These are phyloP conservation scores for Cymbopogon citratus DNA, from an alignment of 176 grass and related monocot species.

Conservation along the genomic window DNA sequence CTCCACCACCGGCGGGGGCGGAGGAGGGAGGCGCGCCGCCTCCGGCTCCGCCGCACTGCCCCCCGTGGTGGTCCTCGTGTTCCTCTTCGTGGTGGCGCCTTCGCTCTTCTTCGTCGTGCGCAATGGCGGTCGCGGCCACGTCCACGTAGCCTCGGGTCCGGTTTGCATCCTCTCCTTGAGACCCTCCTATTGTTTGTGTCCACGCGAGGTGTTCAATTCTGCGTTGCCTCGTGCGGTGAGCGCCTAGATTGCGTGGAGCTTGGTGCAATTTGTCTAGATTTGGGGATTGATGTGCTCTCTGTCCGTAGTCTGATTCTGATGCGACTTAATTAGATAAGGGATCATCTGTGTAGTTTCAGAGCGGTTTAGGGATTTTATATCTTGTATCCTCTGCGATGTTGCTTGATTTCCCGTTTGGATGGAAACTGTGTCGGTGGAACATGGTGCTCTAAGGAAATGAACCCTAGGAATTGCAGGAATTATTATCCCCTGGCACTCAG, in stretches of 20 bases:
- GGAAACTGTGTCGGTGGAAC: not conserved
- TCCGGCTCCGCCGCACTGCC: conserved; percentile 27
- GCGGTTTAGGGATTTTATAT: conserved; percentile 12
- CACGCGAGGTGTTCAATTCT: not conserved
- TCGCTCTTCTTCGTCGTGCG: conserved; percentile 49
- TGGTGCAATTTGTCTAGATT: not conserved
- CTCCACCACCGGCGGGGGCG: conserved; percentile 16
- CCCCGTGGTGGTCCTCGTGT: conserved; percentile 53
- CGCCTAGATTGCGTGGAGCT: not conserved
- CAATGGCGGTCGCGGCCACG: conserved; percentile 42
- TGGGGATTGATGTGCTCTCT: not conserved
- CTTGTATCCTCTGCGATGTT: not conserved
- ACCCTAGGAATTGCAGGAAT: not conserved
- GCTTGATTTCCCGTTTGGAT: not conserved
- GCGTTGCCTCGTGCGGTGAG: not conserved
- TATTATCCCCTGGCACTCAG: not conserved
- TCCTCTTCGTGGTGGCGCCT: conserved; percentile 62
- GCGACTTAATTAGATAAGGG: not conserved
- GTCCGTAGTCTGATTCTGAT: not conserved
- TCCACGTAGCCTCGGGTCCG: conserved; percentile 50
- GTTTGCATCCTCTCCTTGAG: not conserved
- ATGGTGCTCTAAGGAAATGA: not conserved
- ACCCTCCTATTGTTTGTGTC: not conserved
- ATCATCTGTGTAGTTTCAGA: not conserved
- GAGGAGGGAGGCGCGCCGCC: conserved; percentile 42